These are phyloP conservation scores for Saussurea involucrata DNA, from an alignment of 129 eudicot genomes.

Conservation along the genomic window DNA sequence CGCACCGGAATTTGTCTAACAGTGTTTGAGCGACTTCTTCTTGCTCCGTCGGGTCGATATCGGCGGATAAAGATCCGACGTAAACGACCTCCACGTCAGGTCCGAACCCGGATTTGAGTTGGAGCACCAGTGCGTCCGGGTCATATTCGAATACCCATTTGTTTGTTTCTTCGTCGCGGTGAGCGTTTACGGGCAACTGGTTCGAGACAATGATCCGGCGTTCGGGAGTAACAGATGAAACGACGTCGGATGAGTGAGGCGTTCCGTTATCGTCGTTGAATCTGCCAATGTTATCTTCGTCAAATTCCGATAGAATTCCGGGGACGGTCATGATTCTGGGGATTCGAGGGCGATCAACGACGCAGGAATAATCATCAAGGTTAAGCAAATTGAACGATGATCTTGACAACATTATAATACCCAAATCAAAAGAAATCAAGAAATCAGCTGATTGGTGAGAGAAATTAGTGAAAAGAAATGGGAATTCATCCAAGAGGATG, in stretches of 20 bases:
- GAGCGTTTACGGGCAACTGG: conserved; percentile 63
- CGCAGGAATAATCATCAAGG: conserved; percentile 56
- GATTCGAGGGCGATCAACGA: conserved; percentile 49
- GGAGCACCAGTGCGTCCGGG: conserved; percentile 65
- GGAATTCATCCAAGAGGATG: background rate
- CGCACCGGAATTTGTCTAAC: conserved; percentile 65
- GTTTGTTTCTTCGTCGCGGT: conserved; percentile 8
- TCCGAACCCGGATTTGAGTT: conserved; percentile 70
- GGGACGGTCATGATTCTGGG: conserved; percentile 61
- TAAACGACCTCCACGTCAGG: conserved; percentile 54
- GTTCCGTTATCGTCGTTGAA: background rate
- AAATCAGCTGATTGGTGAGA: background rate
- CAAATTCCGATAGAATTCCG: conserved; percentile 63
- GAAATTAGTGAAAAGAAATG: background rate
- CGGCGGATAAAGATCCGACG: conserved; percentile 63
- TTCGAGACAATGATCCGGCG: conserved; percentile 72
- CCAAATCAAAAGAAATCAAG: background rate
- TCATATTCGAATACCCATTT: conserved; percentile 81
- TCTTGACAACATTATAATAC: conserved; percentile 65
- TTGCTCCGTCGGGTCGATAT: conserved; percentile 60
- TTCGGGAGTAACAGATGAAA: conserved; percentile 22
- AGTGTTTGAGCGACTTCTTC: conserved; percentile 68
- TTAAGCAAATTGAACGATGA: conserved; percentile 73
- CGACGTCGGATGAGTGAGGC: conserved; percentile 25
- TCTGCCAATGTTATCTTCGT: conserved; percentile 3